Conservation (phyloP, 129 eudicot genomes). For the Helichrysum umbraculigerum region DNA sequence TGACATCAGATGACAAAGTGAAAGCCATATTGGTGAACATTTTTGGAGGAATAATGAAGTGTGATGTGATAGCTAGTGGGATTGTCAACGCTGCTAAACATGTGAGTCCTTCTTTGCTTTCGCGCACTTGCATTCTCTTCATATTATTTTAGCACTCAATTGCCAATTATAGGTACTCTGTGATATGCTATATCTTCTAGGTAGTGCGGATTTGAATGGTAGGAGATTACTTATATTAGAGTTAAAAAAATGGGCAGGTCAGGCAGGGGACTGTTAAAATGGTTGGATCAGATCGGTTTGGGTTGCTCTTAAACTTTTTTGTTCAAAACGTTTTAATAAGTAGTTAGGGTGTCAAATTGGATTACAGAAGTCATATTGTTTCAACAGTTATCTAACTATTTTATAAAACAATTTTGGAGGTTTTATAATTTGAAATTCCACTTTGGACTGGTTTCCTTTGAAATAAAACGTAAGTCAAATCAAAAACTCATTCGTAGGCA, state of each 20-base stretch:
- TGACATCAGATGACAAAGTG: conserved; percentile 96
- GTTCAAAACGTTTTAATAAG: neutral
- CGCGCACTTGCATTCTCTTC: neutral
- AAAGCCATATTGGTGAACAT: conserved; percentile 95
- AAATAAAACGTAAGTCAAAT: neutral
- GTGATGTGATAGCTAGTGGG: conserved; percentile 98
- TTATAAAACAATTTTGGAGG: neutral
- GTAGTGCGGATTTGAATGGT: neutral
- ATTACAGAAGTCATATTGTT: too few relatives aligned
- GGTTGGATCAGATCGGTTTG: neutral
- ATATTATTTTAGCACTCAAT: neutral
- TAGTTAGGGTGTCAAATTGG: neutral
- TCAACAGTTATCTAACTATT: neutral
- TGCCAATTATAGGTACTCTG: neutral
- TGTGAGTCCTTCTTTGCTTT: conserved; percentile 37
- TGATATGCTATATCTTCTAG: neutral
- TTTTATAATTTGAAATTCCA: neutral
- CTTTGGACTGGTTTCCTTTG: neutral
- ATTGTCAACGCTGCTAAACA: conserved; percentile 97
- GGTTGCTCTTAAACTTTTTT: neutral
- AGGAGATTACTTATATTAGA: neutral
- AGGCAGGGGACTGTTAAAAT: neutral
- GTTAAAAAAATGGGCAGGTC: neutral
- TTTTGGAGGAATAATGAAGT: conserved; percentile 98
- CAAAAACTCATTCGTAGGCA: neutral